Percentiles rank a stretch among this genome's conserved stretches.
Conservation (phyloP, 2,329 filamentous ascomycete species). For the Laburnicola sp. region DNA sequence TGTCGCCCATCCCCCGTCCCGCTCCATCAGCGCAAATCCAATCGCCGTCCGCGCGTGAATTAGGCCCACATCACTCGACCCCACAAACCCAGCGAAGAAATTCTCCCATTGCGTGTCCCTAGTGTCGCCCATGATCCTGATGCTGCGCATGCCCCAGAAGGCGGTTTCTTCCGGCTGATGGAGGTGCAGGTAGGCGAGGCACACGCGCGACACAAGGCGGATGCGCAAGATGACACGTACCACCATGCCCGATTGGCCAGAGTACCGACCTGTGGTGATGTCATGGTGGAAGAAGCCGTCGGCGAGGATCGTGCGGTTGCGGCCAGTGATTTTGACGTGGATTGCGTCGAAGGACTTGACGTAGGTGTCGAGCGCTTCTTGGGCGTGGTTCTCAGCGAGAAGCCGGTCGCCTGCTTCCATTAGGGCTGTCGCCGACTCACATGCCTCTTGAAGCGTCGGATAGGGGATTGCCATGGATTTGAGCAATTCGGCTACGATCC, state of each 20-base stretch:
- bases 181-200: constrained; percentile 53
- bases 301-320: constrained; percentile 53
- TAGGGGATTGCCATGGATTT: constrained; percentile 45
- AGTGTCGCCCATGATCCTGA: constrained; percentile 53
- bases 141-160: constrained; percentile 59
- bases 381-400: constrained; percentile 38
- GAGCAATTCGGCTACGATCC: constrained; percentile 44
- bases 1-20: constrained; percentile 35
- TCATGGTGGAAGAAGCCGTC: constrained; percentile 54
- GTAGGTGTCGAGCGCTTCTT: constrained; percentile 51
- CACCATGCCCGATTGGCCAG: constrained; percentile 52
- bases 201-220: constrained; percentile 56
- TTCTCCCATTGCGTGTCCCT: constrained; percentile 51
- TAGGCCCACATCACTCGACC: constrained; percentile 51
- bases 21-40: constrained; percentile 46
- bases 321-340: constrained; percentile 55
- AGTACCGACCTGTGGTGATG: constrained; percentile 47
- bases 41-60: constrained; percentile 56
- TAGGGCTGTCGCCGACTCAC: constrained; percentile 48
- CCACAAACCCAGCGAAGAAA: constrained; percentile 51
- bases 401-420: constrained; percentile 53
- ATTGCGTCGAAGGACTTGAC: constrained; percentile 55
- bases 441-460: constrained; percentile 49
- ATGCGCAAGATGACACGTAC: constrained; percentile 56
- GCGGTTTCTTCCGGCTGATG: constrained; percentile 49